These are phyloP conservation scores for Saksenaea vasiformis DNA, from an alignment of 371 early-diverging fungal species.

Conservation along the genomic window DNA sequence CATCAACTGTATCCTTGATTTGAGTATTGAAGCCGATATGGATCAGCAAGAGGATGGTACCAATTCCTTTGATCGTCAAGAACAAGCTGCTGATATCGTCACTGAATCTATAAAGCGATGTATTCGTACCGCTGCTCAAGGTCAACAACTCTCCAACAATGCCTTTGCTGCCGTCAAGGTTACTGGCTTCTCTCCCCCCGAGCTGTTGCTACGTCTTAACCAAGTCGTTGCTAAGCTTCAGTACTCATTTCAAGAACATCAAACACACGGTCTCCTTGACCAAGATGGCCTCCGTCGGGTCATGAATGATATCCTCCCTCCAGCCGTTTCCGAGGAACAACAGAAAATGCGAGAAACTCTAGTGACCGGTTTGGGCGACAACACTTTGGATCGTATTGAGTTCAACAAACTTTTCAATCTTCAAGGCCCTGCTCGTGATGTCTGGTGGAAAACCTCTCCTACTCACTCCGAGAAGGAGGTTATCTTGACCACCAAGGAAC, in stretches of 20 bases:
- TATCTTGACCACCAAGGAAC: conserved; percentile 48
- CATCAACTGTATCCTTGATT: conserved; percentile 85
- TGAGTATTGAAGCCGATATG: conserved; percentile 84
- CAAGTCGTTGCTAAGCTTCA: conserved; percentile 46
- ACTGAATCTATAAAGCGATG: conserved; percentile 57
- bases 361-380: conserved; percentile 13
- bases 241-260: conserved; percentile 37
- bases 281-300: conserved; percentile 28
- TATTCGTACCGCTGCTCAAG: conserved; percentile 60
- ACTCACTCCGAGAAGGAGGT: conserved; percentile 1
- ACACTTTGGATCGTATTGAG: conserved; percentile 29
- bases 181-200: conserved; percentile 83
- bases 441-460: conserved; percentile 33
- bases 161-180: conserved; percentile 87
- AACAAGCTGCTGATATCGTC: conserved; percentile 56
- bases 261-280: conserved; percentile 26
- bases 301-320: conserved; percentile 25
- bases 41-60: conserved; percentile 46
- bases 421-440: conserved; percentile 36
- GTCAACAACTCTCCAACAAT: background rate
- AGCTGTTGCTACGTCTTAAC: conserved; percentile 75
- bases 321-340: conserved; percentile 23
- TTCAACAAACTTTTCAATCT: conserved; percentile 37
- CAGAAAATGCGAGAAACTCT: conserved; percentile 18
- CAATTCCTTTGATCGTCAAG: conserved; percentile 38